A percentile compares a stretch with the other conserved stretches of the same genome.
Conservation (phyloP, 305 asterid species). For the Solanum hybrid region DNA sequence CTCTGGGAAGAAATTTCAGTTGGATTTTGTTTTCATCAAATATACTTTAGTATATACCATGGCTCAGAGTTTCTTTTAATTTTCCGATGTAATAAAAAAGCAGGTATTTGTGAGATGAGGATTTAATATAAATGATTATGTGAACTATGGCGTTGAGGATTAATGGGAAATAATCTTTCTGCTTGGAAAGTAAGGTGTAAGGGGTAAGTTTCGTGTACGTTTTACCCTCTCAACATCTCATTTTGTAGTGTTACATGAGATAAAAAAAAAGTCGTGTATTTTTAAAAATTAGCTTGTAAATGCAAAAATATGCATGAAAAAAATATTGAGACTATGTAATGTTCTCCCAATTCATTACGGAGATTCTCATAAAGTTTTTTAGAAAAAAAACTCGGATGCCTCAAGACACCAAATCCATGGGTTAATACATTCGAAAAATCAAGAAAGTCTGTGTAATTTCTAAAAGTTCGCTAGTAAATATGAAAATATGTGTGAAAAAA, state of each 20-base stretch:
- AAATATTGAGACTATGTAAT: no score
- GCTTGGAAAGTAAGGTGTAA: no score
- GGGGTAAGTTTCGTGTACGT: not conserved
- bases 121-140: not conserved
- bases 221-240: not conserved
- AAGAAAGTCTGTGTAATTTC: no score
- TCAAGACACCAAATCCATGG: accelerated
- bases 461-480: no score
- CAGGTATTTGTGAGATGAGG: not conserved
- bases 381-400: no score
- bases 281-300: no score
- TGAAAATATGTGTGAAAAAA: no score
- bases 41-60: not conserved
- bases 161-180: not conserved
- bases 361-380: no score
- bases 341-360: accelerated
- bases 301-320: no score
- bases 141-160: not conserved
- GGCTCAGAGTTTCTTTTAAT: not conserved
- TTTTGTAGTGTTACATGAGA: not conserved
- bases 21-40: not conserved
- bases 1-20: not conserved
- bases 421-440: no score
- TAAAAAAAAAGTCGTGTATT: no score
- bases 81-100: not conserved